phyloP scores from a whole-genome alignment of 768 basidiomycete species.

The Collybia mongolica region DNA sequence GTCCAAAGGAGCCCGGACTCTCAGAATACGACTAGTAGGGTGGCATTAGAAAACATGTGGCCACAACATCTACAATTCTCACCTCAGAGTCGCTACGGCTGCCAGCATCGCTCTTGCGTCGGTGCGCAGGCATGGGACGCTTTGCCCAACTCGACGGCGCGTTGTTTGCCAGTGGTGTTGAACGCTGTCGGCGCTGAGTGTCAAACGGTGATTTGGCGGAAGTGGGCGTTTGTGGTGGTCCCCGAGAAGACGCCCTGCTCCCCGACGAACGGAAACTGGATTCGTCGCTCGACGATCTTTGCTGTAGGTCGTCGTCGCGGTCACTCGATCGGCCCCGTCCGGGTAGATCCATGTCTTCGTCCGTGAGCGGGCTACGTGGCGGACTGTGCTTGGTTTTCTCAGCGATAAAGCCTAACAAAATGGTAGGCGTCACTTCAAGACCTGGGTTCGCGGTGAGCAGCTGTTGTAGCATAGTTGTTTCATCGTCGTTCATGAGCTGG shows the following conservation, averaged over 20 bases:
- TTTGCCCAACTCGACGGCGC: constrained; percentile 80
- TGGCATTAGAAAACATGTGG: constrained; percentile 1
- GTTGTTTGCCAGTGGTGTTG: constrained; percentile 55
- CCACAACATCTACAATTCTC: constrained; percentile 18
- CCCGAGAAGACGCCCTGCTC: constrained; percentile 54
- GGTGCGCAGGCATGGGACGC: constrained; percentile 62
- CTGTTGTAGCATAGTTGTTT: constrained; percentile 56
- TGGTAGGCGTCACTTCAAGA: constrained; percentile 66
- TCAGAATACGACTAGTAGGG: constrained; percentile 33
- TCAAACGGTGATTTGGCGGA: constrained; percentile 68
- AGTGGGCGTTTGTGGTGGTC: constrained; percentile 52
- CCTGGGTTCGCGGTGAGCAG: constrained; percentile 60
- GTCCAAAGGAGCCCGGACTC: constrained; percentile 42
- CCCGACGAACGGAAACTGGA: constrained; percentile 31
- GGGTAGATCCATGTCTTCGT: constrained; percentile 31
- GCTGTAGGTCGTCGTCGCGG: constrained; percentile 24
- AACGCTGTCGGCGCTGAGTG: constrained; percentile 64
- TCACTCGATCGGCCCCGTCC: constrained; percentile 36
- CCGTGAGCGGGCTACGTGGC: constrained; percentile 37
- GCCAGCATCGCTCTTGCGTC: constrained; percentile 77
- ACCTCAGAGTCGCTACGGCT: constrained; percentile 79
- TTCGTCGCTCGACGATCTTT: constrained; percentile 57
- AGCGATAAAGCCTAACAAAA: constrained; percentile 65
- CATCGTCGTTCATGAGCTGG: constrained; percentile 63
- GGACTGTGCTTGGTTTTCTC: constrained; percentile 50